Conservation (phyloP, 495 filamentous ascomycete genomes). For the Daldinia bambusicola region DNA sequence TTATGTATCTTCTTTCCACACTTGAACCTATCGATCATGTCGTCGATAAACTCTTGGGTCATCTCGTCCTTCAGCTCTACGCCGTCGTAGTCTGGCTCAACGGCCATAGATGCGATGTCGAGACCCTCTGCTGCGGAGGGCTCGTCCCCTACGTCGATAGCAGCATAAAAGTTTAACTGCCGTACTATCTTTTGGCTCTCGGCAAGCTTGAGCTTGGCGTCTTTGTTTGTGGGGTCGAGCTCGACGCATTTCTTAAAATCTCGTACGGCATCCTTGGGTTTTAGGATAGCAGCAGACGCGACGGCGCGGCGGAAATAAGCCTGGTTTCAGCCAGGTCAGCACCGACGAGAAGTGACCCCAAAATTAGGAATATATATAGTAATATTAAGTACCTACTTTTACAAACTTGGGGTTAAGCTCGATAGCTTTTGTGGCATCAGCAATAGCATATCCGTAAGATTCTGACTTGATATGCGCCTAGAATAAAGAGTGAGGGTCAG, state of each 20-base stretch:
- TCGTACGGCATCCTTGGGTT: slow-evolving; percentile 83
- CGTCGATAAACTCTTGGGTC: slow-evolving; percentile 94
- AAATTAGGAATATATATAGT: neutral
- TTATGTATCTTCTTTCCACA: slow-evolving; percentile 91
- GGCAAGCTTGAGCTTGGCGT: slow-evolving; percentile 86
- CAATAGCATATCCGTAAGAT: slow-evolving; percentile 89
- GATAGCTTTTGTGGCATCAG: slow-evolving; percentile 93
- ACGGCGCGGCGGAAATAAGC: slow-evolving; percentile 96
- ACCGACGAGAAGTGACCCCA: neutral
- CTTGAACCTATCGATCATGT: slow-evolving; percentile 97
- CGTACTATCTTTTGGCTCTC: slow-evolving; percentile 95
- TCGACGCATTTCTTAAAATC: slow-evolving; percentile 94
- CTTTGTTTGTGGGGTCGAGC: slow-evolving; percentile 85
- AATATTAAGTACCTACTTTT: slow-evolving; percentile 74
- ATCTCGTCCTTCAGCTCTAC: slow-evolving; percentile 81
- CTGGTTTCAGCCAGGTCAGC: slow-evolving; percentile 55
- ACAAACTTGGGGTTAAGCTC: slow-evolving; percentile 87
- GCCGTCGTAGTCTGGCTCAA: slow-evolving; percentile 89
- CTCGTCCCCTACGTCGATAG: slow-evolving; percentile 92
- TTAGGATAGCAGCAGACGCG: slow-evolving; percentile 87
- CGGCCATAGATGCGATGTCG: slow-evolving; percentile 82
- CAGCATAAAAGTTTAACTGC: slow-evolving; percentile 88
- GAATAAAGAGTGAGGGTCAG: slow-evolving; percentile 45
- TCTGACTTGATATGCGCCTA: slow-evolving; percentile 96
- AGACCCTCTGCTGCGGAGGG: slow-evolving; percentile 91